These are phyloP conservation scores for Claviceps spartinae DNA, from an alignment of 2,329 filamentous ascomycete species.

Conservation along the genomic window DNA sequence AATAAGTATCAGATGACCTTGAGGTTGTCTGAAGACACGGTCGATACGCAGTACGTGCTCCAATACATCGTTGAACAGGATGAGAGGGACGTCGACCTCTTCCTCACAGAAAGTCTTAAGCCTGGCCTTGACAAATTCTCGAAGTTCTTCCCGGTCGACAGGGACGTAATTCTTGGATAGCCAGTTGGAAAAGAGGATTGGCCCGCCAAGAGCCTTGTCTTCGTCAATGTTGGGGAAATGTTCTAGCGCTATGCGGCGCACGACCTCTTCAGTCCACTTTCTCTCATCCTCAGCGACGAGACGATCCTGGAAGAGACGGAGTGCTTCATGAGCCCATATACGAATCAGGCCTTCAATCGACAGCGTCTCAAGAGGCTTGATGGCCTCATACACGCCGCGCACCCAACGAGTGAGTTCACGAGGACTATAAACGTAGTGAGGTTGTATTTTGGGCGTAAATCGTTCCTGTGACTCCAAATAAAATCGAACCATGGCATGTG, in stretches of 20 bases:
- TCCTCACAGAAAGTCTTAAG: conserved; percentile 98
- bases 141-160: conserved; percentile 84
- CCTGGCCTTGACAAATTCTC: conserved; percentile 94
- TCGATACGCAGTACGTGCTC: conserved; percentile 98
- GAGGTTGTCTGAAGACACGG: conserved; percentile 93
- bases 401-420: conserved; percentile 98
- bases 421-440: conserved; percentile 97
- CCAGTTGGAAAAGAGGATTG: conserved; percentile 98
- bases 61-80: conserved; percentile 97
- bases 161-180: conserved; percentile 97
- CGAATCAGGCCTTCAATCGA: conserved; percentile 83
- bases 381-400: conserved; percentile 92
- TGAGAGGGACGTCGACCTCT: conserved; percentile 94
- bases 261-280: conserved; percentile 83
- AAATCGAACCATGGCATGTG: conserved; percentile 93
- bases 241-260: conserved; percentile 74
- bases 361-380: conserved; percentile 77
- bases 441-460: conserved; percentile 93
- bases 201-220: conserved; percentile 72
- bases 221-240: conserved; percentile 95
- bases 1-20: conserved; percentile 95
- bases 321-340: conserved; percentile 95
- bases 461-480: conserved; percentile 88
- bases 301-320: conserved; percentile 93
- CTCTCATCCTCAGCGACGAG: conserved; percentile 89